phyloP scores from a whole-genome alignment of 306 rosid genomes.

The Begonia masoniana region DNA sequence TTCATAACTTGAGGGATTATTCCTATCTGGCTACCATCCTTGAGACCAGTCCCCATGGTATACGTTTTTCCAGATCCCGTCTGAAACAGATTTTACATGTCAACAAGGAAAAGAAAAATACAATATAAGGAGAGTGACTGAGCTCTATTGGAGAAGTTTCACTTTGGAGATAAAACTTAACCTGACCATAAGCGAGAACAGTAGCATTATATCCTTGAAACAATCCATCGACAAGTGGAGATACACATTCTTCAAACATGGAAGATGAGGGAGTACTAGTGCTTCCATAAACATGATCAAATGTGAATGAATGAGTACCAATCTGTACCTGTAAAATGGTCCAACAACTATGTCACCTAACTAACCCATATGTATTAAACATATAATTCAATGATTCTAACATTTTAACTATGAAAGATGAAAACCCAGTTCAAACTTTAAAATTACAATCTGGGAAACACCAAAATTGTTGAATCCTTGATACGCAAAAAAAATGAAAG shows the following conservation, averaged over 20 bases:
- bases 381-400: neutral
- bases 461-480: too few relatives aligned
- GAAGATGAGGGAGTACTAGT: constrained; percentile 64
- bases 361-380: constrained; percentile 1
- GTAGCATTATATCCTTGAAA: constrained; percentile 99
- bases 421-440: neutral
- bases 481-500: neutral
- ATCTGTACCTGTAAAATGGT: constrained; percentile 67
- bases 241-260: constrained; percentile 84
- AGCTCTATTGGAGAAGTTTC: neutral
- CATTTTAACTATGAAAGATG: neutral
- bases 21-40: constrained; percentile 74
- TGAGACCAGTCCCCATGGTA: constrained; percentile 98
- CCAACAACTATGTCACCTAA: constrained; percentile 12
- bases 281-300: constrained; percentile 97
- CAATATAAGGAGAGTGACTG: constrained; percentile 4
- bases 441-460: too few relatives aligned
- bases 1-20: constrained; percentile 90
- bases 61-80: constrained; percentile 99
- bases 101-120: constrained; percentile 17
- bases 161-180: constrained; percentile 16
- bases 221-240: constrained; percentile 84
- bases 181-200: constrained; percentile 99
- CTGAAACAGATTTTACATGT: constrained; percentile 48
- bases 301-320: constrained; percentile 91